A percentile compares a stretch with the other conserved stretches of the same genome.
These are phyloP conservation scores for Rubus idaeus DNA, from an alignment of 306 rosid genomes.

Conservation along the genomic window DNA sequence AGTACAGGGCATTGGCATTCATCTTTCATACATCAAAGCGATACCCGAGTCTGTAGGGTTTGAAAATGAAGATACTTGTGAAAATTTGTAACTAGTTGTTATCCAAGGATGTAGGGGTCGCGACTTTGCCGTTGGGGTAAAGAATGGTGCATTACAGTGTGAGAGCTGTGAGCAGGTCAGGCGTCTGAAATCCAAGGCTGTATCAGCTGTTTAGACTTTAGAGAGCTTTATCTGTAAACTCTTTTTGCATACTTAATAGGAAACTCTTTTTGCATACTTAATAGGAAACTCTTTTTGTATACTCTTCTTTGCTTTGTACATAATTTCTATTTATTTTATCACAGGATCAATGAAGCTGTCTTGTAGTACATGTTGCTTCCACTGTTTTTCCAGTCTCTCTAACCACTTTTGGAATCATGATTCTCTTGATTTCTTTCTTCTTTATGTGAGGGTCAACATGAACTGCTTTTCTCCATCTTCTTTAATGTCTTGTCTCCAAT, in stretches of 20 bases:
- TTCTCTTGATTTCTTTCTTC: neutral
- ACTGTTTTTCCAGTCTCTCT: neutral
- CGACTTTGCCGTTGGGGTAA: neutral
- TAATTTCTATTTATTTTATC: neutral
- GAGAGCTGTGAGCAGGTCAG: neutral
- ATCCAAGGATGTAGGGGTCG: neutral
- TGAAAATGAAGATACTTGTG: neutral
- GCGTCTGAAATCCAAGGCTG: neutral
- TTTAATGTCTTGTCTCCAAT: neutral
- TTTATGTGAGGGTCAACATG: neutral
- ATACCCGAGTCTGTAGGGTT: neutral
- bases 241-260: neutral
- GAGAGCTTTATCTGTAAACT: neutral
- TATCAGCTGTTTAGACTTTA: neutral
- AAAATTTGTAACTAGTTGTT: neutral
- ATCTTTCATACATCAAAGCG: neutral
- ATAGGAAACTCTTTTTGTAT: neutral
- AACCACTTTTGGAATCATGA: neutral
- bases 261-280: neutral
- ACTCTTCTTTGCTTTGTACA: neutral
- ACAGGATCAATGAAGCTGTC: neutral
- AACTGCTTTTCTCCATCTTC: neutral
- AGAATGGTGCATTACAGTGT: neutral
- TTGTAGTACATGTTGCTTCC: neutral
- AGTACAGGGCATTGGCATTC: neutral